Percentiles rank a stretch among this genome's conserved stretches.
phyloP scores from a whole-genome alignment of 2,329 filamentous ascomycete genomes.

The Trichoderma citrinoviride region DNA sequence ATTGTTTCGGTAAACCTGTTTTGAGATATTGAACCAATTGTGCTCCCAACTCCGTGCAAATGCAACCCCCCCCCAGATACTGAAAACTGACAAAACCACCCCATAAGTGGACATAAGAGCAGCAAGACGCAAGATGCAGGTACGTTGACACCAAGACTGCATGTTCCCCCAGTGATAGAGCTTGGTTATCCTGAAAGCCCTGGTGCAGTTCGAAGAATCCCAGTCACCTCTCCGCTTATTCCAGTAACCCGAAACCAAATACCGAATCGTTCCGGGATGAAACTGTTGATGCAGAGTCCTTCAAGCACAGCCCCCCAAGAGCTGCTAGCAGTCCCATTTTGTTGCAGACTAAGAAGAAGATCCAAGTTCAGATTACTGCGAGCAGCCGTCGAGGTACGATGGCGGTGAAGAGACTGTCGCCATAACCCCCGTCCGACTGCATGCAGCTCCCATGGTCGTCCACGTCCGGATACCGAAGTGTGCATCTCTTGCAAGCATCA shows the following conservation, averaged over 20 bases:
- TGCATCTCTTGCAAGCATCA: conserved; percentile 1
- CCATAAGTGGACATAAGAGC: background rate
- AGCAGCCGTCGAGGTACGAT: background rate
- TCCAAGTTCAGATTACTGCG: background rate
- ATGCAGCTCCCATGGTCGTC: background rate
- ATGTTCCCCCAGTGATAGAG: background rate
- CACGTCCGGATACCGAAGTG: background rate
- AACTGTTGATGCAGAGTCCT: background rate
- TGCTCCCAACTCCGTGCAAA: conserved; percentile 16
- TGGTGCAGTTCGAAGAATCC: background rate
- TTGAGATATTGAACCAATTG: background rate
- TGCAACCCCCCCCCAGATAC: background rate
- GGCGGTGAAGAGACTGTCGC: conserved; percentile 15
- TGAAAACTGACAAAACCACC: background rate
- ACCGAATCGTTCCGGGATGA: background rate
- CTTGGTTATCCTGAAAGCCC: background rate
- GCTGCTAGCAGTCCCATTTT: background rate
- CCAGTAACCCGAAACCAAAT: background rate
- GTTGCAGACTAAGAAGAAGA: background rate
- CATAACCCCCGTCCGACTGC: background rate
- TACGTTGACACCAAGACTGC: background rate
- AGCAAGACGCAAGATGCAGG: background rate
- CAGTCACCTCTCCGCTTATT: background rate
- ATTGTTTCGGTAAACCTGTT: background rate
- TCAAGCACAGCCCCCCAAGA: background rate